Conservation (phyloP, 306 rosid genomes). For the Prunus fruticosa region DNA sequence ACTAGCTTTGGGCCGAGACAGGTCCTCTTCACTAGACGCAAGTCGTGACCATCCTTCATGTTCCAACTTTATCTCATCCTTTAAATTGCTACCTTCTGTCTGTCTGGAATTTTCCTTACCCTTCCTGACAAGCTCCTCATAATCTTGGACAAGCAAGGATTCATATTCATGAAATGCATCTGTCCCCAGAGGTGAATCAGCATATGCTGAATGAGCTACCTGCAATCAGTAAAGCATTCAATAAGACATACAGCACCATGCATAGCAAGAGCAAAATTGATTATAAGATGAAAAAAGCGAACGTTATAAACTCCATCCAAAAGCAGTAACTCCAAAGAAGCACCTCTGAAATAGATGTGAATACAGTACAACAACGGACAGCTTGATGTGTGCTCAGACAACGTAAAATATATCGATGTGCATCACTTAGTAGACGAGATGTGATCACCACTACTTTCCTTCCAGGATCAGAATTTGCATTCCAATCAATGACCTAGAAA, state of each 20-base stretch:
- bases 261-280: not conserved
- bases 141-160: conserved; percentile 88
- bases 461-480: conserved; percentile 44
- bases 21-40: conserved; percentile 47
- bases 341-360: conserved; percentile 90
- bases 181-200: conserved; percentile 94
- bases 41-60: conserved; percentile 54
- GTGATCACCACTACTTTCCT: conserved; percentile 65
- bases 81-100: conserved; percentile 33
- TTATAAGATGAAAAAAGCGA: not conserved
- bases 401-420: conserved; percentile 89
- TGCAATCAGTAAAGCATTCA: conserved; percentile 36
- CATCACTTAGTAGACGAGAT: conserved; percentile 74
- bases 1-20: conserved; percentile 45
- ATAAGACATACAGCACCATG: conserved; percentile 3
- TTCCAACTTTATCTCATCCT: conserved; percentile 33
- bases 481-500: conserved; percentile 74
- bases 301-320: conserved; percentile 3
- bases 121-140: conserved; percentile 73
- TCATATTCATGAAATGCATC: conserved; percentile 92
- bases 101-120: conserved; percentile 30
- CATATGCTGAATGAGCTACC: conserved; percentile 73
- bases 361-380: conserved; percentile 59
- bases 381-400: conserved; percentile 75
- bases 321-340: conserved; percentile 26